A percentile compares a stretch with the other conserved stretches of the same genome.
Conservation (phyloP, 208 protist genomes). For the Tritrichomonas musculus region DNA sequence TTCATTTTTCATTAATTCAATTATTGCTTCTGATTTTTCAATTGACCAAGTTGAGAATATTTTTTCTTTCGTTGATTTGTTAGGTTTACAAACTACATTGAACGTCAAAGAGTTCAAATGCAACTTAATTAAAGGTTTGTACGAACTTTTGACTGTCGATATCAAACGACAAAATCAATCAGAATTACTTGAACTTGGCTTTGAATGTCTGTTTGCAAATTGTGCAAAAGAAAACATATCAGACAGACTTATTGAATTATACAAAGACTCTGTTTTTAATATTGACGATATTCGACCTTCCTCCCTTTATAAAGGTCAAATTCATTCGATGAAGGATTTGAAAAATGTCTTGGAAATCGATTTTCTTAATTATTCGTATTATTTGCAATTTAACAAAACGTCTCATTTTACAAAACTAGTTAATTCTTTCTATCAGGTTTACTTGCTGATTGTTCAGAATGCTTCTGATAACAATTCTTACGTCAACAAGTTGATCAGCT, state of each 20-base stretch:
- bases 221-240: neutral
- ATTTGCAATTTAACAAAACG: neutral
- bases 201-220: neutral
- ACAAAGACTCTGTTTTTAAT: neutral
- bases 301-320: too few species aligned
- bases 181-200: neutral
- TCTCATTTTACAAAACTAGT: neutral
- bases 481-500: neutral
- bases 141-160: too few species aligned
- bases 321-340: neutral
- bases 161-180: neutral
- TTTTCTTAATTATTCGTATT: neutral
- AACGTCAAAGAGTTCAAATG: too few species aligned
- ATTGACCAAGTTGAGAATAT: too few species aligned
- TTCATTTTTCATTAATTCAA: too few species aligned
- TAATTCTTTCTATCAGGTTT: neutral
- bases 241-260: neutral
- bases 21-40: too few species aligned
- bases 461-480: too few species aligned
- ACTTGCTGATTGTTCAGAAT: neutral
- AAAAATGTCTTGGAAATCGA: neutral
- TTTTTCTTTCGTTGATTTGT: too few species aligned
- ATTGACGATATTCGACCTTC: too few species aligned
- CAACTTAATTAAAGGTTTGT: too few species aligned
- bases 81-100: too few species aligned